These are phyloP conservation scores for Boletus speciosus DNA, from an alignment of 768 basidiomycete genomes.

Conservation along the genomic window DNA sequence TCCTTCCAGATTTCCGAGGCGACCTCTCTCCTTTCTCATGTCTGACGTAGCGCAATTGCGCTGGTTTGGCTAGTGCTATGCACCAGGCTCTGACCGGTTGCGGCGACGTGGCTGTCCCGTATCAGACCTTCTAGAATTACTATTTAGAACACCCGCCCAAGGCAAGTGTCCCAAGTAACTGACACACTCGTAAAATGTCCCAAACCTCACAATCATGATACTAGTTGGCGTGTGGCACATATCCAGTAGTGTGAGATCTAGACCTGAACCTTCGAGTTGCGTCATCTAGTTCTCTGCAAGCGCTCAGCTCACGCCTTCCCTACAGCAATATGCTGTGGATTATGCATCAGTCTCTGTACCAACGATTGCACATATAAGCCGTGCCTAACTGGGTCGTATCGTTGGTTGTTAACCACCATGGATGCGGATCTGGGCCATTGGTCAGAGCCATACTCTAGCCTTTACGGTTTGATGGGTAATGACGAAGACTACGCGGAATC, in stretches of 20 bases:
- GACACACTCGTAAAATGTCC: neutral
- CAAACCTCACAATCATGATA: slow-evolving; percentile 21
- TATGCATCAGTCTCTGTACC: neutral
- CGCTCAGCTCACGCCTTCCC: neutral
- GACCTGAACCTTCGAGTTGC: neutral
- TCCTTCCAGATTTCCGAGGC: neutral
- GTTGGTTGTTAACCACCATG: slow-evolving; percentile 14
- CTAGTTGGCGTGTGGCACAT: slow-evolving; percentile 13
- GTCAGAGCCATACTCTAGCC: slow-evolving; percentile 4
- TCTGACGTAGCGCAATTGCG: neutral
- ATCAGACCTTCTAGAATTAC: slow-evolving; percentile 13
- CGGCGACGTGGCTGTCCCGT: slow-evolving; percentile 12
- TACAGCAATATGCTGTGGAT: slow-evolving; percentile 29
- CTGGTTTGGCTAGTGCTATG: slow-evolving; percentile 7
- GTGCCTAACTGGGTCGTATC: neutral
- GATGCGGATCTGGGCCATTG: neutral
- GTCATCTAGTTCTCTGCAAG: neutral
- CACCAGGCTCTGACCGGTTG: neutral
- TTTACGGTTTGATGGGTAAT: neutral
- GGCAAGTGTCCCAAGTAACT: neutral
- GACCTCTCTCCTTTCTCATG: neutral
- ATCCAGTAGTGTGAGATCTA: neutral
- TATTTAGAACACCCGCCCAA: neutral
- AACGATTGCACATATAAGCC: slow-evolving; percentile 13
- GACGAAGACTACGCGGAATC: neutral